Percentiles rank a stretch among this genome's conserved stretches.
phyloP scores from a whole-genome alignment of 345 rosid genomes.

The Populus alba region DNA sequence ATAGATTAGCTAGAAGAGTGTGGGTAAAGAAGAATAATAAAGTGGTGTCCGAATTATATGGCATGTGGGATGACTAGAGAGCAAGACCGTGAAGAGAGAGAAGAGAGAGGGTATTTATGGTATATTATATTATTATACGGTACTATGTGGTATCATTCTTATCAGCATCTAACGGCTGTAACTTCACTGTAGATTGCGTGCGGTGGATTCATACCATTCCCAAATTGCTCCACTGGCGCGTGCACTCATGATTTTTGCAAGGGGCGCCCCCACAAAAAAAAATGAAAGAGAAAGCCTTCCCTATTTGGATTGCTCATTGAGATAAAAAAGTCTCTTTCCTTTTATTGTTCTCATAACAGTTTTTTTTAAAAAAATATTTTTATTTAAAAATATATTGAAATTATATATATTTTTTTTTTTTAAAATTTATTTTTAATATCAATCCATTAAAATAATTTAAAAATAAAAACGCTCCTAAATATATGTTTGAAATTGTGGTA shows the following conservation, averaged over 20 bases:
- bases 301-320: too few relatives aligned
- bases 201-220: neutral
- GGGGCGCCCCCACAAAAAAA: too few relatives aligned
- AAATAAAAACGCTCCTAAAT: too few relatives aligned
- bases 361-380: too few relatives aligned
- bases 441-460: too few relatives aligned
- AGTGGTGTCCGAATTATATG: slow-evolving; percentile 24
- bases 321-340: too few relatives aligned
- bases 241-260: neutral
- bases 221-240: slow-evolving; percentile 16
- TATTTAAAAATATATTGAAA: too few relatives aligned
- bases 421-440: too few relatives aligned
- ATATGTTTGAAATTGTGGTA: too few relatives aligned
- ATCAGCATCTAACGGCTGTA: slow-evolving; percentile 34
- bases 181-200: slow-evolving; percentile 16
- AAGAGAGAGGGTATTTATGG: neutral
- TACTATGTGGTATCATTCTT: neutral
- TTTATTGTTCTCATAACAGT: too few relatives aligned
- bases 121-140: neutral
- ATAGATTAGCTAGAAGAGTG: neutral
- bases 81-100: neutral
- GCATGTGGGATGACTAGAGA: slow-evolving; percentile 26
- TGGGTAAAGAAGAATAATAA: slow-evolving; percentile 3
- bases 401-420: too few relatives aligned
- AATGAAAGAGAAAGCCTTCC: too few relatives aligned